Evolutionary conservation across 2,329 filamentous ascomycete species (phyloP), one percentile per base, ranked within the genome.

Genomic region (Aspergillus quadricinctus): DNA sequence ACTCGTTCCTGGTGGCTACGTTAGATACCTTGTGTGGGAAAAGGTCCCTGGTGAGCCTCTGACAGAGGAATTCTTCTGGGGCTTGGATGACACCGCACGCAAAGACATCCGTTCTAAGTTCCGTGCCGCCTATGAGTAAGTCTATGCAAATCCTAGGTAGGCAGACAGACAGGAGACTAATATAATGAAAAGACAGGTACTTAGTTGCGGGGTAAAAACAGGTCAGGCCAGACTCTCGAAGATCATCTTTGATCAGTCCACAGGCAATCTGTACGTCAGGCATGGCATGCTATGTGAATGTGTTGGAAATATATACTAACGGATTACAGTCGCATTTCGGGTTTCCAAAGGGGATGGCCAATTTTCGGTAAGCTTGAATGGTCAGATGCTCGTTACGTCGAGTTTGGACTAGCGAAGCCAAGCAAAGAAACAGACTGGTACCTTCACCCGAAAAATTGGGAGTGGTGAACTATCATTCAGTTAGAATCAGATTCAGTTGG

Each of bases 1-100:
- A 25, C 57, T 60, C 31, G 23, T 63, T 61, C 59, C 59, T 53
- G 52, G 54, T 25, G 61, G 55, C 52, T 60, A 61, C 35, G 29
- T 63, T 19, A 56, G 27, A 56, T 63, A 60, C 51, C 31, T 63
- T 29, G 55, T 63, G 23, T 61, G 57, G 59, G 57, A 63, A 55
- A 58, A 60, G 50, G 60, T 59, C 35, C 54, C 58, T 11, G 52
- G 54, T 52, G 52, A 57, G 48, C 48, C 60, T 49, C 48, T 61
- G 17, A 56, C 56, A 48, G 19, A 50, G 52, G 58, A 61, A 53
- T 57, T 56, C 29, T 61, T 62, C 55, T 64, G 58, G 58, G 37
- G 54, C 50, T 58, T 62, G 27, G 60, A 60, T 58, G 11, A 4
- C 49, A 4, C 29, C 17, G 35, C 14, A 28, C 58, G 60, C 4